These are phyloP conservation scores for Mycosphaerelloides madeirae DNA, from an alignment of 2,329 filamentous ascomycete genomes.

Conservation along the genomic window DNA sequence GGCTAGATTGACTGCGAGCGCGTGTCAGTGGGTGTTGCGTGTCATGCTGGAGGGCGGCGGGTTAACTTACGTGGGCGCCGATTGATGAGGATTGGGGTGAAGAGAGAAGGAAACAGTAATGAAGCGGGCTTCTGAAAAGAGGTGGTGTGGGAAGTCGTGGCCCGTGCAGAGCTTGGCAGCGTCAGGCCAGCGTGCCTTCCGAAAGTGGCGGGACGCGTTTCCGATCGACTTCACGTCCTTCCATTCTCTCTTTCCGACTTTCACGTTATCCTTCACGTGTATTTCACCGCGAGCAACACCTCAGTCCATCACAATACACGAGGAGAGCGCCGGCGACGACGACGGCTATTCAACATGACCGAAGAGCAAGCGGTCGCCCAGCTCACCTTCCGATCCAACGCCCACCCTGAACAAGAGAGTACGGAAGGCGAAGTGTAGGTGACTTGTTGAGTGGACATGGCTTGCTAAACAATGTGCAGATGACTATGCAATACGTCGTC, in stretches of 20 bases:
- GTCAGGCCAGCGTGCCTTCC: background rate
- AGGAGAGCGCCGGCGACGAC: too few species aligned
- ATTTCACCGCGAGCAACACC: too few species aligned
- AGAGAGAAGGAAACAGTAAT: background rate
- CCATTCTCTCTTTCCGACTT: background rate
- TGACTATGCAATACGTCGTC: slow-evolving; percentile 4
- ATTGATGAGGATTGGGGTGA: slow-evolving; percentile 13
- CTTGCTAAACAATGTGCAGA: slow-evolving; percentile 1
- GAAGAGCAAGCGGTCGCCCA: slow-evolving; percentile 4
- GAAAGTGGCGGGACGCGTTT: background rate
- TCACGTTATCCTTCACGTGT: too few species aligned
- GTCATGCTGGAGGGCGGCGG: background rate
- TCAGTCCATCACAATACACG: too few species aligned
- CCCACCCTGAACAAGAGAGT: slow-evolving; percentile 7
- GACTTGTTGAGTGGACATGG: too few species aligned
- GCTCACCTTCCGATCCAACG: slow-evolving; percentile 11
- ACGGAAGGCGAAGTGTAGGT: background rate
- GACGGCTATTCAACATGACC: slow-evolving; percentile 20
- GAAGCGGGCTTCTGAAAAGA: background rate
- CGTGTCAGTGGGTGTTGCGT: slow-evolving; percentile 8
- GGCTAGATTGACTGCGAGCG: slow-evolving; percentile 33
- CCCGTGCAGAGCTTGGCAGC: background rate
- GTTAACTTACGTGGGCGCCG: slow-evolving; percentile 13
- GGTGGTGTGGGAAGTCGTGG: background rate
- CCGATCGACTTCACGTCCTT: slow-evolving; percentile 1